These are phyloP conservation scores for Retiboletus fuscus DNA, from an alignment of 1,284 basidiomycete species.

Conservation along the genomic window DNA sequence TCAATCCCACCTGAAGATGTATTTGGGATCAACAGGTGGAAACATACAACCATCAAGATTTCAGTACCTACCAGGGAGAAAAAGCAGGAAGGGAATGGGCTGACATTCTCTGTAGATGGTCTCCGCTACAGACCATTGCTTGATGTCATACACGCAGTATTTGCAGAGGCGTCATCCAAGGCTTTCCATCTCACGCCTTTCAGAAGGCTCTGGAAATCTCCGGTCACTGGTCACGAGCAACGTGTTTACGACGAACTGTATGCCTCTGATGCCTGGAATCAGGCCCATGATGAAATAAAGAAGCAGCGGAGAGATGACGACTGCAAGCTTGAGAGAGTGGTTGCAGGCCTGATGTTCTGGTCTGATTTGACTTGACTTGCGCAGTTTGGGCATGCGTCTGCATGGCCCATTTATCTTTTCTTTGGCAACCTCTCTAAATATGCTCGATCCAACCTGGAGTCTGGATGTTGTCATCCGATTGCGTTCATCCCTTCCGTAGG, in stretches of 20 bases:
- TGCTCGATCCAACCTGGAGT: neutral
- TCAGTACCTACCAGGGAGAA: constrained; percentile 14
- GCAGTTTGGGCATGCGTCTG: constrained; percentile 47
- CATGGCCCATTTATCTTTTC: constrained; percentile 53
- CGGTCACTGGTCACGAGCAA: neutral
- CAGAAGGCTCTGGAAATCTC: constrained; percentile 14
- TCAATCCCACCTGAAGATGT: neutral
- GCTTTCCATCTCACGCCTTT: constrained; percentile 22
- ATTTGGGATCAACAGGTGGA: constrained; percentile 12
- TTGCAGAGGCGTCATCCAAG: neutral
- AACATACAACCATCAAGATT: neutral
- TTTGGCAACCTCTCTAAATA: no score
- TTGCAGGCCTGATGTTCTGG: constrained; percentile 53
- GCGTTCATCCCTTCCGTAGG: neutral
- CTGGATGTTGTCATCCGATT: neutral
- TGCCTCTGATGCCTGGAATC: constrained; percentile 16
- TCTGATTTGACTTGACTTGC: constrained; percentile 54
- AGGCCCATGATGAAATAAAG: no score
- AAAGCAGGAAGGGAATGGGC: constrained; percentile 12
- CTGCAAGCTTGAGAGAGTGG: constrained; percentile 36
- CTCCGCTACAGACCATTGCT: neutral
- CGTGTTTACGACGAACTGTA: constrained; percentile 24
- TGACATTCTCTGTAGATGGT: neutral
- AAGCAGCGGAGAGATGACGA: constrained; percentile 25
- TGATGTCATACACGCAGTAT: neutral